Evolutionary conservation across 2,329 filamentous ascomycete genomes (phyloP).

Genomic region (Magnaporthiopsis incrustans): DNA sequence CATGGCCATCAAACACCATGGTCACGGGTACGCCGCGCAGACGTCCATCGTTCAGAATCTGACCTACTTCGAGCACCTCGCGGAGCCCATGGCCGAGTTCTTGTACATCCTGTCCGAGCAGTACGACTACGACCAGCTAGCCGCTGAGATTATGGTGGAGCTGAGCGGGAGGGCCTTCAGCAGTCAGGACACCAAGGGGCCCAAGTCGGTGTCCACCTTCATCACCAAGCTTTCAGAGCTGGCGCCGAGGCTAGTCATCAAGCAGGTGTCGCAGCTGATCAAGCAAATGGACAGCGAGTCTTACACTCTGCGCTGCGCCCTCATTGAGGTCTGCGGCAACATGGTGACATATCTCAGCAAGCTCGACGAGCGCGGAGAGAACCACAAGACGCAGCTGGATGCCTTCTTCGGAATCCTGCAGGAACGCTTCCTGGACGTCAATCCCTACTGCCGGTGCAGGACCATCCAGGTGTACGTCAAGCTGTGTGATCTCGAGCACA

Average conservation of each 20-base stretch:
- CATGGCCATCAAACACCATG: slow-evolving; percentile 94
- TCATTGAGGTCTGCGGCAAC: slow-evolving; percentile 97
- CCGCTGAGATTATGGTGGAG: slow-evolving; percentile 88
- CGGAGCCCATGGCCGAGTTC: slow-evolving; percentile 98
- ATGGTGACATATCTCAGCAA: slow-evolving; percentile 85
- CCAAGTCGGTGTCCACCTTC: slow-evolving; percentile 93
- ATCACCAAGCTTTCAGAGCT: slow-evolving; percentile 90
- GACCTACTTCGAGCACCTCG: slow-evolving; percentile 97
- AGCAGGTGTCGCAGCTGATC: slow-evolving; percentile 91
- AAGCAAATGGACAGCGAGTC: slow-evolving; percentile 97
- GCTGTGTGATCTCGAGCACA: slow-evolving; percentile 89
- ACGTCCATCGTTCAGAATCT: slow-evolving; percentile 96
- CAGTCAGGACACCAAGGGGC: slow-evolving; percentile 87
- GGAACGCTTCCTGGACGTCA: slow-evolving; percentile 91
- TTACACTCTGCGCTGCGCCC: slow-evolving; percentile 83
- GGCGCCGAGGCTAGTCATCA: slow-evolving; percentile 84
- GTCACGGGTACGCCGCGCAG: slow-evolving; percentile 92
- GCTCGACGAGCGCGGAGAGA: slow-evolving; percentile 84
- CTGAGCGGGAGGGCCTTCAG: slow-evolving; percentile 98
- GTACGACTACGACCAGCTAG: slow-evolving; percentile 93
- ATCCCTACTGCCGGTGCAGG: slow-evolving; percentile 89
- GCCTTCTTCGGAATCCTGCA: slow-evolving; percentile 96
- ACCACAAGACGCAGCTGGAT: slow-evolving; percentile 89
- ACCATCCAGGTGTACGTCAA: slow-evolving; percentile 89
- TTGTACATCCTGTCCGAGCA: slow-evolving; percentile 92